phyloP scores from a whole-genome alignment of 1,284 basidiomycete species.

The Ganoderma multipileum region DNA sequence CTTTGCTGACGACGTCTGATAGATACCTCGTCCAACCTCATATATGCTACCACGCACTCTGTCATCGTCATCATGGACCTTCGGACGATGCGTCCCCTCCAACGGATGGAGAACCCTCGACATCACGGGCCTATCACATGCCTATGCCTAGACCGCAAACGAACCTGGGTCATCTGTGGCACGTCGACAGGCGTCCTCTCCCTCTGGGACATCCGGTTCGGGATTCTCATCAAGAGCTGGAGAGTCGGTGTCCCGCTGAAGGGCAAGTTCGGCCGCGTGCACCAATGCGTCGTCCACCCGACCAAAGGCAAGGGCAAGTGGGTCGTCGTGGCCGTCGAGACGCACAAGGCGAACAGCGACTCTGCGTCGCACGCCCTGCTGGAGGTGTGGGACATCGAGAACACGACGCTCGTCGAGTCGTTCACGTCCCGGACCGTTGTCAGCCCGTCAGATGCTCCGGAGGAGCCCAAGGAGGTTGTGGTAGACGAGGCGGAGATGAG shows the following conservation, averaged over 20 bases:
- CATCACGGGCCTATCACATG: constrained; percentile 89
- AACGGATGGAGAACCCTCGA: constrained; percentile 83
- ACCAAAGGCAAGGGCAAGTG: constrained; percentile 87
- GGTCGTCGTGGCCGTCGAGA: constrained; percentile 84
- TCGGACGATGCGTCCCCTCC: constrained; percentile 81
- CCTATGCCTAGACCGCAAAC: constrained; percentile 83
- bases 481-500: constrained; percentile 63
- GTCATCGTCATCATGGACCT: constrained; percentile 84
- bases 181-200: constrained; percentile 85
- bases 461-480: constrained; percentile 56
- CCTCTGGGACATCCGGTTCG: constrained; percentile 95
- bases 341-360: constrained; percentile 23
- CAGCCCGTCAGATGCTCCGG: constrained; percentile 51
- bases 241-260: constrained; percentile 68
- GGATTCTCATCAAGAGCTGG: constrained; percentile 90
- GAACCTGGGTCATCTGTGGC: constrained; percentile 88
- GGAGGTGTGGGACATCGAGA: constrained; percentile 86
- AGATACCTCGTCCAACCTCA: constrained; percentile 78
- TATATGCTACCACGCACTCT: constrained; percentile 87
- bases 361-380: constrained; percentile 55
- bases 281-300: constrained; percentile 83
- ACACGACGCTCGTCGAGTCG: constrained; percentile 69
- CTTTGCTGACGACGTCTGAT: not conserved
- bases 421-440: constrained; percentile 57
- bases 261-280: constrained; percentile 61